Evolutionary conservation across 192 early-diverging fungal genomes (phyloP).

Genomic region (Gaertneriomyces sp.): DNA sequence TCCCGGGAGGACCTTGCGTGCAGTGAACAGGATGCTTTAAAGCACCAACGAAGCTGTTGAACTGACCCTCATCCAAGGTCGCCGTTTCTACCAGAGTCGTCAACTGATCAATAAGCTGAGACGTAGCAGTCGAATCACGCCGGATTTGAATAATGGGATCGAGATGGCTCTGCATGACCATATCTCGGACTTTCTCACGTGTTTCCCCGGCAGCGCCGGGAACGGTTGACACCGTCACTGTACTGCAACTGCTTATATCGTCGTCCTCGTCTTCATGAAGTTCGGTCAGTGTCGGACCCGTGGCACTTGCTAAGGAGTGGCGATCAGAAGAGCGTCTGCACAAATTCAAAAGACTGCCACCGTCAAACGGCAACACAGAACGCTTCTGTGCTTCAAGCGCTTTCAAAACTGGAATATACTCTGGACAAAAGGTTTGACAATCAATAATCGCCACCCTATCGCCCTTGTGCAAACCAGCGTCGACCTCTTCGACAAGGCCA

Average conservation of each 20-base stretch:
- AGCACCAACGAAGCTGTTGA: conserved; percentile 36
- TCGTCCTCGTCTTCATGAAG: background rate
- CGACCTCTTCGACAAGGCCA: conserved; percentile 2
- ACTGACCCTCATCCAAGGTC: conserved; percentile 36
- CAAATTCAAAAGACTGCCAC: conserved; percentile 30
- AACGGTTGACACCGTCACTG: background rate
- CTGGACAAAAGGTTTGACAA: conserved; percentile 37
- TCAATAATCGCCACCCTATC: conserved; percentile 32
- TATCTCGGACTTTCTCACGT: conserved; percentile 6
- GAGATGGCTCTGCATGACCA: conserved; percentile 29
- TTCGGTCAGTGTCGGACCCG: background rate
- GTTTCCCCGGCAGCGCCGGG: background rate
- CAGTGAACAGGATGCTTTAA: conserved; percentile 35
- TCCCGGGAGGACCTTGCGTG: conserved; percentile 40
- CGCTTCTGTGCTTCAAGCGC: conserved; percentile 25
- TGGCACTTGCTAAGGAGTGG: too few relatives aligned
- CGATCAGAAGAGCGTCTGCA: background rate
- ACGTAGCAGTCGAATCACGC: conserved; percentile 1
- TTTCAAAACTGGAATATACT: conserved; percentile 35
- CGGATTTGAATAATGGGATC: conserved; percentile 42
- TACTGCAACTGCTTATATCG: background rate
- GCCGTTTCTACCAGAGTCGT: conserved; percentile 29
- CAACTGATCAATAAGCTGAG: conserved; percentile 14
- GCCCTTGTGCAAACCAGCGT: conserved; percentile 24
- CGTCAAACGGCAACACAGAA: conserved; percentile 24